Evolutionary conservation across 257 asterid species (phyloP).

Genomic region (Nicotiana knightiana): DNA sequence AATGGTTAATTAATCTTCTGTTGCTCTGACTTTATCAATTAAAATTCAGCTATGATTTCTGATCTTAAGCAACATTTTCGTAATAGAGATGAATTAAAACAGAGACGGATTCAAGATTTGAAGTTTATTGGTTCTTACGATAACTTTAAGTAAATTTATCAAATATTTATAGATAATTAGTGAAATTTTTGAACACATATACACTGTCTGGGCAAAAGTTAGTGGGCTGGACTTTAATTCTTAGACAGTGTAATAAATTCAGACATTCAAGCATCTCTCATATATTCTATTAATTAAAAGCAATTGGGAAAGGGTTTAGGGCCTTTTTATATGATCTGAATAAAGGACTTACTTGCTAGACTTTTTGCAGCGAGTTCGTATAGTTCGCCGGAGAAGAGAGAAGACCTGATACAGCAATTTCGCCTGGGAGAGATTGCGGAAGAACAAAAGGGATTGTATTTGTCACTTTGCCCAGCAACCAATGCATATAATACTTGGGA

Average conservation of each 20-base stretch:
- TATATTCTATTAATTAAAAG: neutral
- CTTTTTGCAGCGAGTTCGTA: neutral
- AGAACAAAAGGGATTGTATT: neutral
- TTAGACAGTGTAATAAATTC: neutral
- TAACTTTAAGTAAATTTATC: too few species aligned
- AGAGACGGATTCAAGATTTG: too few species aligned
- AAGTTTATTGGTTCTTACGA: too few species aligned
- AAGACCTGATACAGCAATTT: neutral
- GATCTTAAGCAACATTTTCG: neutral
- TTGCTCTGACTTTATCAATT: neutral
- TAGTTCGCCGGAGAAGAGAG: neutral
- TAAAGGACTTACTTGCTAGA: neutral
- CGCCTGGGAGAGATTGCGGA: neutral
- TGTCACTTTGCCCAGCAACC: too few species aligned
- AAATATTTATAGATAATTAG: too few species aligned
- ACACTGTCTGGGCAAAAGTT: too few species aligned
- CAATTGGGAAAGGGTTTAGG: neutral
- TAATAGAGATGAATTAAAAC: neutral
- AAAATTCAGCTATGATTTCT: neutral
- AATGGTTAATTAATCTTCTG: neutral
- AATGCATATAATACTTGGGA: too few species aligned
- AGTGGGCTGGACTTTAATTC: too few species aligned
- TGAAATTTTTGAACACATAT: too few species aligned
- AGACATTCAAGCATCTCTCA: neutral
- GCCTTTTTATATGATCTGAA: neutral